These are phyloP conservation scores for Danielia oregonensis DNA, from an alignment of 805 yeast genomes.

Conservation along the genomic window DNA sequence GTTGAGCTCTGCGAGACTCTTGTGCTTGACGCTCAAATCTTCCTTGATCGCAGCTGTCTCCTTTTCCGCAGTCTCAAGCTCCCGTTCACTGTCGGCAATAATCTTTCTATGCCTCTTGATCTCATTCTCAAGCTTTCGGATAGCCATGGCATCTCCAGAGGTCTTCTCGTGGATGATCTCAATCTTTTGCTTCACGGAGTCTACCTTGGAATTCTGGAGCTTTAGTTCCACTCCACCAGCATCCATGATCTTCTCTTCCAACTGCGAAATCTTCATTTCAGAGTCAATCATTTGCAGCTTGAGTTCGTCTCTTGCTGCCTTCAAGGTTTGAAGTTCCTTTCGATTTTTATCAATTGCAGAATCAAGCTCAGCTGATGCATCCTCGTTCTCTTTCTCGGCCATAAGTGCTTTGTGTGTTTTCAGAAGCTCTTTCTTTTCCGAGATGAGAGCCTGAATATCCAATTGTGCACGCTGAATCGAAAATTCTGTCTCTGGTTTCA, in stretches of 20 bases:
- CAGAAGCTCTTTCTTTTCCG: conserved; percentile 49
- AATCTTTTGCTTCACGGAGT: conserved; percentile 63
- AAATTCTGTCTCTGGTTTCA: conserved; percentile 66
- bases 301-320: conserved; percentile 26
- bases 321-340: conserved; percentile 13
- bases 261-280: conserved; percentile 50
- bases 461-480: conserved; percentile 54
- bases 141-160: conserved; percentile 51
- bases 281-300: conserved; percentile 52
- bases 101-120: conserved; percentile 50
- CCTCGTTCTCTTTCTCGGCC: conserved; percentile 32
- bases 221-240: conserved; percentile 87
- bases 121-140: conserved; percentile 63
- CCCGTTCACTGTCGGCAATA: conserved; percentile 44
- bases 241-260: conserved; percentile 79
- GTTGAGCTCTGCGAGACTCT: conserved; percentile 21
- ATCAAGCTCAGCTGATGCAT: conserved; percentile 27
- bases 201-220: conserved; percentile 77
- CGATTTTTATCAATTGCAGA: conserved; percentile 34
- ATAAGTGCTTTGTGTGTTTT: conserved; percentile 40
- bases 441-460: conserved; percentile 59
- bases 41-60: conserved; percentile 21
- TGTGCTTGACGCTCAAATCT: conserved; percentile 25
- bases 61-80: conserved; percentile 28
- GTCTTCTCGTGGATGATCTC: conserved; percentile 56